Evolutionary conservation across 2,329 filamentous ascomycete species (phyloP), one percentile per base, ranked within the genome.

Genomic region (Hymenotorrendiella dingleyae): DNA sequence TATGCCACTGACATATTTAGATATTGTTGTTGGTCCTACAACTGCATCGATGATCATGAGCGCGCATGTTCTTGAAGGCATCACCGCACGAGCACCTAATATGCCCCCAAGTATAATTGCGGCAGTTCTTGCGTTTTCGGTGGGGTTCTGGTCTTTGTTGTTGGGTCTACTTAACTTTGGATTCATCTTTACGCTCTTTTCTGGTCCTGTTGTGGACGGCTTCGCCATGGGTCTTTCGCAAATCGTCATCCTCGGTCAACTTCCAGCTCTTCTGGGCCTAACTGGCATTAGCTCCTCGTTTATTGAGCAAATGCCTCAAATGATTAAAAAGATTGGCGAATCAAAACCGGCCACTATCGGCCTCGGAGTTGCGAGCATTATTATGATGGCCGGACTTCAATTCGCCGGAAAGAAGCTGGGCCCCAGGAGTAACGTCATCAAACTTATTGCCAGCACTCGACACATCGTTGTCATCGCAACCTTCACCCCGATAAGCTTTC

Each of bases 401-500:
- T 71, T 36, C 12, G n/a, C 39, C n/a, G 34, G 28, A 7, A 72
- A 74, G 59, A 68, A 65, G 35, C 81, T 74, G 71, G 76, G 76
- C 8, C 71, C 69, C 48, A 72, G 71, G 57, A 72, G 71, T 63
- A 76, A 73, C 52, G 55, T 69, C 17, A 63, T 82, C 51, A 78
- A 75, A 68, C 69, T 80, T 26, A 56, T 80, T 6, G 71, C 73
- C 95, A 55, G 90, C 90, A 40, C 90, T 89, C 58, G 95, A 95
- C 8, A 95, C 75, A 4, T 86, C 86, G 56, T 85, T 94, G 67
- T 96, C 87, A 1, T 89, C 94, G 61, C 95, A 88, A n/a, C 90
- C 89, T 2, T 90, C 84, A 14, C 95, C 79, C 59, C 95, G 95
- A 56, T 80, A 77, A 27, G 96, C 89, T 45, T 80, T 46, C 70